A percentile compares a stretch with the other conserved stretches of the same genome.
These are phyloP conservation scores for Fraxinus paxiana DNA, from an alignment of 305 asterid genomes.

Conservation along the genomic window DNA sequence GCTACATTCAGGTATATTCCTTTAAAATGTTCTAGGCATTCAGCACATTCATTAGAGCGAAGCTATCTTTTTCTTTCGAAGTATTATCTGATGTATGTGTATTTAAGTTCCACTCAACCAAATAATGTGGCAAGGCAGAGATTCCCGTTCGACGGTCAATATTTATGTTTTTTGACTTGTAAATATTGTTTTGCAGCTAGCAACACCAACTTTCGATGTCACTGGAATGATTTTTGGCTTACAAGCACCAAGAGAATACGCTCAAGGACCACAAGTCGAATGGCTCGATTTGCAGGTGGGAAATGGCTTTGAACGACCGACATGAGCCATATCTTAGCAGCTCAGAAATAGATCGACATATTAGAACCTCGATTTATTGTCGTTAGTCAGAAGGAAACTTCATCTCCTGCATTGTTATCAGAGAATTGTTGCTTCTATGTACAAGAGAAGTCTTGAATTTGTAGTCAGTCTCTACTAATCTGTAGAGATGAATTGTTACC, in stretches of 20 bases:
- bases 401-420: neutral
- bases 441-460: slow-evolving; percentile 1
- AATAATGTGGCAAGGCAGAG: neutral
- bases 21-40: neutral
- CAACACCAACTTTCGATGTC: slow-evolving; percentile 46
- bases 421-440: neutral
- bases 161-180: neutral
- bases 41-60: neutral
- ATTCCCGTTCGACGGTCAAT: neutral
- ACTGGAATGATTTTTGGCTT: slow-evolving; percentile 55
- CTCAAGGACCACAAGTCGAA: slow-evolving; percentile 59
- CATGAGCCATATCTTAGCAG: slow-evolving; percentile 26
- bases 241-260: slow-evolving; percentile 56
- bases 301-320: slow-evolving; percentile 49
- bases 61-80: neutral
- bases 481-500: neutral
- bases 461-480: neutral
- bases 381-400: neutral
- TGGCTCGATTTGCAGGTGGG: slow-evolving; percentile 91
- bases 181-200: slow-evolving; percentile 46
- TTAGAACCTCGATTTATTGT: neutral
- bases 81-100: neutral
- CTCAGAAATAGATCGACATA: neutral
- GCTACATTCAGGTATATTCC: neutral
- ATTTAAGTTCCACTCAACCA: neutral